Base-by-base conservation (phyloP, 2,329 filamentous ascomycete species). In the Sarocladium kiliense region DNA sequence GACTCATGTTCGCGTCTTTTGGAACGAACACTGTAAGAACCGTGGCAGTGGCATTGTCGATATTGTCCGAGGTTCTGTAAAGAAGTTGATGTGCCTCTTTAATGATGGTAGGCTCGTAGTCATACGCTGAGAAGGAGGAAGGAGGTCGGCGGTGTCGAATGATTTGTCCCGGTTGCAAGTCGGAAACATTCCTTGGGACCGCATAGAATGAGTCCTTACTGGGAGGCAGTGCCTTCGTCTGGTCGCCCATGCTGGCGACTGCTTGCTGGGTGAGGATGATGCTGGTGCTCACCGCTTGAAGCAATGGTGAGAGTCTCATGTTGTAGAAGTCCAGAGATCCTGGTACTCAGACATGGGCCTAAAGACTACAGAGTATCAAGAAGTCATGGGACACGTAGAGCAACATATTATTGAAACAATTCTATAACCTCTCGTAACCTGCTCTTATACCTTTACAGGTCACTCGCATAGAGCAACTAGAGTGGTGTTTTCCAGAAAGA, bases 1-100 rank as follows among this genome's bases (percentile, higher is more conserved):
- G 64, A 36, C 26, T 51, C 18, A 45, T 55, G 56, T 65, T 56
- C 16, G 66, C 64, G 3, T 68, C 65, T 27, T 65, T 58, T 3
- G 72, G 72, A 3, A 74, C 55, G 7, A 76, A 57, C 1, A 76
- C 63, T 0, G 73, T 75, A 1, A 71, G 64, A 0, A 74, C 68
- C 1, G 74, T 68, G 2, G 65, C 67, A 2, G 68, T 68, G 3
- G 73, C 65, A 2, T 70, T 62, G 19, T 65, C 64, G 12, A 63
- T 61, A 34, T 62, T 67, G 58, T 75, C 67, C 2, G 65, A 72
- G 11, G 73, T 72, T 9, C 70, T 65, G 57, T 74, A 75, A 2
- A 75, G 64, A 41, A 77, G 63, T 55, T 76, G 69, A 53, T 63
- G 50, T 34, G 53, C 59, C 2, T 51, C 54, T 3, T 61, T 23